phyloP scores from a whole-genome alignment of 192 early-diverging fungal genomes.

The Gonapodya sp. region DNA sequence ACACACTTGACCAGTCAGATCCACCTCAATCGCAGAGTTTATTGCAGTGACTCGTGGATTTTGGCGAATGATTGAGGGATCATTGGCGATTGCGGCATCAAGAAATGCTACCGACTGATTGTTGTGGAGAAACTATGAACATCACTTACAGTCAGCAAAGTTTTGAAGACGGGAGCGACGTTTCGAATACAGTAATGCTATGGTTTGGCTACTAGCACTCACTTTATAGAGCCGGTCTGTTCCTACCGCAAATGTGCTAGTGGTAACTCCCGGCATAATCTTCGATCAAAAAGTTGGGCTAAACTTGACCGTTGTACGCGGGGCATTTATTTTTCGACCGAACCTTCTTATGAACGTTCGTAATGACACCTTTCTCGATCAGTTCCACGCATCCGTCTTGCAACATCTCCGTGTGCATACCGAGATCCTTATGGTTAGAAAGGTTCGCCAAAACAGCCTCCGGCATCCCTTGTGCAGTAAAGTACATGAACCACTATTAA shows the following conservation, averaged over 20 bases:
- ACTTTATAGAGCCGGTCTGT: constrained; percentile 18
- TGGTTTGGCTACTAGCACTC: neutral
- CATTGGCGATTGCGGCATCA: constrained; percentile 32
- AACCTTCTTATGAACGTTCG: constrained; percentile 31
- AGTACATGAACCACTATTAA: too few relatives aligned
- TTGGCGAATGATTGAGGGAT: constrained; percentile 31
- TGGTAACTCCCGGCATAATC: neutral
- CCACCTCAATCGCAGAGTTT: constrained; percentile 39
- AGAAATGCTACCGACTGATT: constrained; percentile 29
- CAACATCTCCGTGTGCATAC: constrained; percentile 47
- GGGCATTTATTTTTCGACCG: constrained; percentile 23
- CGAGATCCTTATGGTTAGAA: constrained; percentile 31
- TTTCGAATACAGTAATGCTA: neutral
- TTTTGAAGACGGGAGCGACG: neutral
- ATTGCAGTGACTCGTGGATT: constrained; percentile 38
- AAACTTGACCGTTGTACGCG: too few relatives aligned
- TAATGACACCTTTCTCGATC: constrained; percentile 31
- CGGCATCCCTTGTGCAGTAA: too few relatives aligned
- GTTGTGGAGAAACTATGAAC: constrained; percentile 30
- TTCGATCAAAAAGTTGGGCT: constrained; percentile 11
- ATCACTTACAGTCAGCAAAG: too few relatives aligned
- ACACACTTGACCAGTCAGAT: constrained; percentile 42
- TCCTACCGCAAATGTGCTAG: constrained; percentile 22
- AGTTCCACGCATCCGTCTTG: constrained; percentile 35
- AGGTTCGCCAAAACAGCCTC: neutral